Base-by-base conservation (phyloP, 2,329 filamentous ascomycete genomes). In the Neofusicoccum sp. region DNA sequence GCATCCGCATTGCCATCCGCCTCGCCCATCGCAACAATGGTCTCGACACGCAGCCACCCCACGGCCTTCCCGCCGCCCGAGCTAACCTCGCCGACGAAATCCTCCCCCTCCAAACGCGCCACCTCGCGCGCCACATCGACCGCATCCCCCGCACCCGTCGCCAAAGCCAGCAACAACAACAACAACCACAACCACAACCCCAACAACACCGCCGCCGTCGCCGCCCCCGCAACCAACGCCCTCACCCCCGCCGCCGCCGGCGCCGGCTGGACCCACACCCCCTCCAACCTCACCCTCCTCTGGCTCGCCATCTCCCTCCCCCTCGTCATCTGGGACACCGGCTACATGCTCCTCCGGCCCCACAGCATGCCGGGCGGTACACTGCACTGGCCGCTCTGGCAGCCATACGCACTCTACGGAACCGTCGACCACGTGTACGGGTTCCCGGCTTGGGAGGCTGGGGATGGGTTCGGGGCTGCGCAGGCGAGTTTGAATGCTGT, bases 371-470 rank as follows among this genome's bases (percentile, higher is more conserved):
- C 87, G 0, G 90, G 90, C 66, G 90, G 90, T 16, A 75, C 75
- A 57, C 78, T 89, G 57, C 90, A 96, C 77, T 82, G 78, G 67
- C 89, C 89, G 1, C 68, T 96, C 43, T 96, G 85, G 83, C 78
- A 76, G 31, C 91, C 90, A 0, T 96, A 96, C 76, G 85, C 83
- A 69, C 84, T 96, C 1, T 96, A 96, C 77, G 90, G 88, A 61
- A 78, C 81, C 54, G 80, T 96, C 65, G 92, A 96, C 75, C 81
- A 92, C 73, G 81, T 93, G 33, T 96, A 96, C 77, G 91, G 91
- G 41, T 88, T 83, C 79, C 86, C 88, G 67, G 87, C 89, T 3
- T 91, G 83, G 72, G 77, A 89, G 63, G 80, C 80, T 14, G 74
- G 80, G 24, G 86, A 87, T 70, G 91, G 91, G 36, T 96, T 96